Evolutionary conservation across 2,329 filamentous ascomycete genomes (phyloP).

Genomic region (Colletotrichum magnum): DNA sequence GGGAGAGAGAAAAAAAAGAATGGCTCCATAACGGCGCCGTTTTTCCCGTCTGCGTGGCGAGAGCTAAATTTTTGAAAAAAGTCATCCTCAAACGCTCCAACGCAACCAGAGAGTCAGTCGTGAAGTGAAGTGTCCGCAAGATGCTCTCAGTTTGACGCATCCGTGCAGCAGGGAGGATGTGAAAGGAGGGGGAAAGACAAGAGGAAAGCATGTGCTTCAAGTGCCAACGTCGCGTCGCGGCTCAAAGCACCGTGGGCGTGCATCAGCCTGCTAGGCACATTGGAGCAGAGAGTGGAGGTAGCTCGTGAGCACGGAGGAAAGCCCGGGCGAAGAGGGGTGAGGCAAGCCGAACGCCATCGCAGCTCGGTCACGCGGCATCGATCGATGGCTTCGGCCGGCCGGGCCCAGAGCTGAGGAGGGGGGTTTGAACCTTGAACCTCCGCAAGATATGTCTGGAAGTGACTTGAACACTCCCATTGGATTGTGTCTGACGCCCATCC

Average conservation of each 20-base stretch:
- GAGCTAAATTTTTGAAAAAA: neutral
- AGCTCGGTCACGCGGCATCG: conserved; percentile 30
- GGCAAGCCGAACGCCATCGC: conserved; percentile 35
- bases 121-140: neutral
- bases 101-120: conserved; percentile 11
- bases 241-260: neutral
- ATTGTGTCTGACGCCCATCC: conserved; percentile 25
- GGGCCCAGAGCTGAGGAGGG: conserved; percentile 21
- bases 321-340: conserved; percentile 4
- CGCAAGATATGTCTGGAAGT: conserved; percentile 9
- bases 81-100: conserved; percentile 18
- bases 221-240: neutral
- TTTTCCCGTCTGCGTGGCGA: neutral
- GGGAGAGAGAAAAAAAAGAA: neutral
- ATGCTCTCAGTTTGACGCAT: conserved; percentile 19
- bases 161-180: conserved; percentile 5
- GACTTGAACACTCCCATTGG: conserved; percentile 31
- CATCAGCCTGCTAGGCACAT: too few relatives aligned
- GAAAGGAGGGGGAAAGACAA: conserved; percentile 2
- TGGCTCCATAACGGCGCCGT: conserved; percentile 27
- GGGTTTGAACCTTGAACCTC: conserved; percentile 6
- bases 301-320: conserved; percentile 7
- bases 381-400: conserved; percentile 13
- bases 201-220: neutral
- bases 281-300: conserved; percentile 10